phyloP scores from a whole-genome alignment of 805 yeast species.

The Teunomyces panamensis region DNA sequence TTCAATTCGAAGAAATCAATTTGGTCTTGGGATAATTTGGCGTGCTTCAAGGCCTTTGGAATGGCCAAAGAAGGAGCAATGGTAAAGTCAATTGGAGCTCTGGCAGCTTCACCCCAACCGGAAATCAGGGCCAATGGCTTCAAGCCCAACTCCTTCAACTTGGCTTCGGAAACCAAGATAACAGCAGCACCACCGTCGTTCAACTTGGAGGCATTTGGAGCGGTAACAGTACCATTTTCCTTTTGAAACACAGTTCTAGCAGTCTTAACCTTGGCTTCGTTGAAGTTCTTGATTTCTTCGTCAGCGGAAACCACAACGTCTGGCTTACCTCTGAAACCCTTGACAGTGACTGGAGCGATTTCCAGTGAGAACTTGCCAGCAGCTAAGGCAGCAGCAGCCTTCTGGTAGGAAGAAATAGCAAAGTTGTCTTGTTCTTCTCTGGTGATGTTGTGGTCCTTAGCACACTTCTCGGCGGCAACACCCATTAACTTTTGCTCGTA shows the following conservation, averaged over 20 bases:
- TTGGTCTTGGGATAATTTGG: conserved; percentile 59
- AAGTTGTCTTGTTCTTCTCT: conserved; percentile 89
- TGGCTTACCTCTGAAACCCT: conserved; percentile 88
- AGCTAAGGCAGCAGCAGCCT: conserved; percentile 77
- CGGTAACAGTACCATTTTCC: conserved; percentile 95
- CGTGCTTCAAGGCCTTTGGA: conserved; percentile 93
- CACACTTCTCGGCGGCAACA: conserved; percentile 95
- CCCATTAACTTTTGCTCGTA: conserved; percentile 92
- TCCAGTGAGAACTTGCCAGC: conserved; percentile 81
- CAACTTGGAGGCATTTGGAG: conserved; percentile 93
- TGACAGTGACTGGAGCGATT: conserved; percentile 82
- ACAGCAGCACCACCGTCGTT: conserved; percentile 99
- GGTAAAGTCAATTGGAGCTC: conserved; percentile 91
- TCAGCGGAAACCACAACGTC: conserved; percentile 68
- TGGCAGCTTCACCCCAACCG: conserved; percentile 99
- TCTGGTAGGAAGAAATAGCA: conserved; percentile 81
- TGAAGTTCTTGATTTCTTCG: conserved; percentile 78
- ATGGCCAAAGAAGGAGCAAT: conserved; percentile 93
- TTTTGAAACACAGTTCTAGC: conserved; percentile 95
- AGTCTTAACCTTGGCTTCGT: conserved; percentile 69
- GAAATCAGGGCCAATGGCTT: conserved; percentile 85
- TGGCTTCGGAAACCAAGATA: conserved; percentile 77
- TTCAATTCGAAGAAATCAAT: conserved; percentile 93
- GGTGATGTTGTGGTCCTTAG: conserved; percentile 69
- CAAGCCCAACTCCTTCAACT: conserved; percentile 80